Evolutionary conservation across 345 rosid genomes (phyloP).

Genomic region (Citrus australasica): DNA sequence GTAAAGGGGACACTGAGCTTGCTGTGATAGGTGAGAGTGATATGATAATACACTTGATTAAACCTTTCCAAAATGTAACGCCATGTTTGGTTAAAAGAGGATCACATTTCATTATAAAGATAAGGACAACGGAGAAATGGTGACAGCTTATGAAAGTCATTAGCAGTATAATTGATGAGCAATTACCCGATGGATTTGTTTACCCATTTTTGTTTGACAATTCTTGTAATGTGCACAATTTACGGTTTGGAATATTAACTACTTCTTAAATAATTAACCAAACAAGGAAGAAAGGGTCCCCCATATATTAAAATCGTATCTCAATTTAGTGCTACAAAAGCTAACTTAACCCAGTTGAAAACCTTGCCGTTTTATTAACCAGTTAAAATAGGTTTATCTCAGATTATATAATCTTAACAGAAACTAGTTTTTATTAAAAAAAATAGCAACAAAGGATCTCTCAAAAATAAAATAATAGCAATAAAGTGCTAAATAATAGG

Average conservation of each 20-base stretch:
- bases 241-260: background rate
- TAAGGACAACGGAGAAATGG: background rate
- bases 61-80: background rate
- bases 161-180: background rate
- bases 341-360: no score
- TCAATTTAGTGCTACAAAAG: no score
- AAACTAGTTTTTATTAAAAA: background rate
- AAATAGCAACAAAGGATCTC: background rate
- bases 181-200: background rate
- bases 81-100: background rate
- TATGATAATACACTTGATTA: background rate
- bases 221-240: background rate
- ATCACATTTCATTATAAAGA: no score
- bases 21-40: background rate
- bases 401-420: background rate
- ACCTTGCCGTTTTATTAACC: background rate
- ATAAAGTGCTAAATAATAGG: background rate
- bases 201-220: background rate
- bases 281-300: background rate
- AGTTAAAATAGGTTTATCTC: background rate
- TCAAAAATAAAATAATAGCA: background rate
- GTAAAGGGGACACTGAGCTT: background rate
- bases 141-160: background rate
- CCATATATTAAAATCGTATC: background rate
- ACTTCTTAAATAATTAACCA: background rate